Conservation (phyloP, 257 asterid genomes). For the Paulownia fortunei region DNA sequence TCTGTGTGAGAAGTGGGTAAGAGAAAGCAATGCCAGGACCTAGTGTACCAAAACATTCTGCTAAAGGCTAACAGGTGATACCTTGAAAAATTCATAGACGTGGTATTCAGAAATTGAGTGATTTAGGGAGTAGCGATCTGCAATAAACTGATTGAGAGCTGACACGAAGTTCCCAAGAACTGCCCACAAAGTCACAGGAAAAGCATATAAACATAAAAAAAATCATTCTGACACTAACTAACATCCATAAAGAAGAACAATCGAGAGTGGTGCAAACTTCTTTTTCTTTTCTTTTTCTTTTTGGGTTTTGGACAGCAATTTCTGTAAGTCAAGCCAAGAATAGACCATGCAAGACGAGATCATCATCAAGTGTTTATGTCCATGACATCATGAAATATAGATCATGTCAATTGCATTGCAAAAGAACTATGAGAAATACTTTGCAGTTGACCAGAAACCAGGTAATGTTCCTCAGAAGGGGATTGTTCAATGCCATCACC, state of each 20-base stretch:
- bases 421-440: background rate
- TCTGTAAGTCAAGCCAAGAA: background rate
- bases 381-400: background rate
- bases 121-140: conserved; percentile 53
- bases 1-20: conserved; percentile 1
- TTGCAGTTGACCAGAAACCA: background rate
- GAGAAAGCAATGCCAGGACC: background rate
- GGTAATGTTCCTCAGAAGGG: background rate
- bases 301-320: no score
- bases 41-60: background rate
- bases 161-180: conserved; percentile 82
- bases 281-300: no score
- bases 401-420: background rate
- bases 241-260: background rate
- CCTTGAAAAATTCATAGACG: conserved; percentile 85
- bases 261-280: background rate
- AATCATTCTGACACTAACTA: background rate
- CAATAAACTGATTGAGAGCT: conserved; percentile 68
- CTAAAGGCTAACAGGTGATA: conserved; percentile 2
- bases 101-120: conserved; percentile 69
- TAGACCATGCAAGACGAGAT: background rate
- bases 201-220: conserved; percentile 4
- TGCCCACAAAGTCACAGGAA: conserved; percentile 38
- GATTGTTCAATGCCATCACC: background rate
- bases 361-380: background rate